These are phyloP conservation scores for Trametes gibbosa DNA, from an alignment of 768 basidiomycete species.

Conservation along the genomic window DNA sequence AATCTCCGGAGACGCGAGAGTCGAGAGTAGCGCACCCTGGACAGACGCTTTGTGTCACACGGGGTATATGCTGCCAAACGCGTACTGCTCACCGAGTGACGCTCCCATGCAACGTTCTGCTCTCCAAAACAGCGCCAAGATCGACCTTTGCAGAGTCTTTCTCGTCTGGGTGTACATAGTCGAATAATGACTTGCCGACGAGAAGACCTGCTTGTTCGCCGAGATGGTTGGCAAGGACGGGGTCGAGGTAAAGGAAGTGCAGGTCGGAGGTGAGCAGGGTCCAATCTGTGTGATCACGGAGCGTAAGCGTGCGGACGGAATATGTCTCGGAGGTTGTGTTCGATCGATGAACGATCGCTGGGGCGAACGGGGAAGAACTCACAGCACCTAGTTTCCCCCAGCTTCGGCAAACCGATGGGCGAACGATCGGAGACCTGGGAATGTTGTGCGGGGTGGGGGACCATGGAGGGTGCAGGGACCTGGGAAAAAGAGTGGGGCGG, in stretches of 20 bases:
- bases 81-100: slow-evolving; percentile 61
- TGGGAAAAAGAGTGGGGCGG: slow-evolving; percentile 32
- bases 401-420: slow-evolving; percentile 44
- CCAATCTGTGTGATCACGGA: slow-evolving; percentile 60
- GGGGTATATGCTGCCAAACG: slow-evolving; percentile 18
- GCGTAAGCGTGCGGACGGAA: slow-evolving; percentile 21
- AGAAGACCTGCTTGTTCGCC: slow-evolving; percentile 66
- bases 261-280: slow-evolving; percentile 73
- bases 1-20: slow-evolving; percentile 68
- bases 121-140: slow-evolving; percentile 69
- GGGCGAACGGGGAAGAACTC: slow-evolving; percentile 36
- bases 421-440: slow-evolving; percentile 36
- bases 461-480: slow-evolving; percentile 23
- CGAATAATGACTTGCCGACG: slow-evolving; percentile 66
- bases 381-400: slow-evolving; percentile 79
- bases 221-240: slow-evolving; percentile 71
- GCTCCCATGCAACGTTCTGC: slow-evolving; percentile 76
- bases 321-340: slow-evolving; percentile 32
- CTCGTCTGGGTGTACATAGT: slow-evolving; percentile 85
- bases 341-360: slow-evolving; percentile 39
- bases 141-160: slow-evolving; percentile 71
- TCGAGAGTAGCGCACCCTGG: slow-evolving; percentile 76
- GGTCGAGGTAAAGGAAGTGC: slow-evolving; percentile 80
- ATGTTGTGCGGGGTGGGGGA: slow-evolving; percentile 21
- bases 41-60: slow-evolving; percentile 22